A percentile compares a stretch with the other conserved stretches of the same genome.
phyloP scores from a whole-genome alignment of 2,329 filamentous ascomycete genomes.

The Penicillium concentricum region DNA sequence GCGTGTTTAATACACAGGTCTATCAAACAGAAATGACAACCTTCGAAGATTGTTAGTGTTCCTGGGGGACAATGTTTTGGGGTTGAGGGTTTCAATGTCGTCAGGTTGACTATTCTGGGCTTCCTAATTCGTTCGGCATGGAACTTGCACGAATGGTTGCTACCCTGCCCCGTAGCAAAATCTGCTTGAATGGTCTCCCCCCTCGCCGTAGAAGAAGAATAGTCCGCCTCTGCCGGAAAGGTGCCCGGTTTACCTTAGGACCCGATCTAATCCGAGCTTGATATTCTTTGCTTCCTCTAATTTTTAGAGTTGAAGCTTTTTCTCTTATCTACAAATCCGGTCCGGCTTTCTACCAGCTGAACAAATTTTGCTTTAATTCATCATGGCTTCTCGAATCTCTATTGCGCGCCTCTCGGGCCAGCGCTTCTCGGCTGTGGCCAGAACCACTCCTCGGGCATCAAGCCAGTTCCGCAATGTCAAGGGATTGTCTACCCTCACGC shows the following conservation, averaged over 20 bases:
- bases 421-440: constrained; percentile 30
- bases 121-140: constrained; percentile 22
- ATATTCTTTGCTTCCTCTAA: neutral
- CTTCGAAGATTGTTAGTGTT: constrained; percentile 6
- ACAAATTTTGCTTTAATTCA: constrained; percentile 8
- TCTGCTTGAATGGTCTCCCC: constrained; percentile 23
- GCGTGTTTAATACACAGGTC: neutral
- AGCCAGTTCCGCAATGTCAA: constrained; percentile 22
- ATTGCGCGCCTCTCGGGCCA: constrained; percentile 36
- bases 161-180: constrained; percentile 16
- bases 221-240: constrained; percentile 8
- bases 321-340: neutral
- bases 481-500: constrained; percentile 30
- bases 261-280: constrained; percentile 14
- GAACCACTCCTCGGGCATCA: constrained; percentile 28
- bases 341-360: neutral
- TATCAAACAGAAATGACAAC: neutral
- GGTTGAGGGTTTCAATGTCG: constrained; percentile 6
- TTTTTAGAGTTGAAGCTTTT: constrained; percentile 3
- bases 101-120: constrained; percentile 25
- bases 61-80: constrained; percentile 5
- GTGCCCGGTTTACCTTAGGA: constrained; percentile 5
- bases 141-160: constrained; percentile 25
- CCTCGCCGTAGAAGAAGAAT: constrained; percentile 17
- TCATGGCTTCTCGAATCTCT: constrained; percentile 43